Conservation (phyloP, 2,329 filamentous ascomycete species). For the Didymella sp. region DNA sequence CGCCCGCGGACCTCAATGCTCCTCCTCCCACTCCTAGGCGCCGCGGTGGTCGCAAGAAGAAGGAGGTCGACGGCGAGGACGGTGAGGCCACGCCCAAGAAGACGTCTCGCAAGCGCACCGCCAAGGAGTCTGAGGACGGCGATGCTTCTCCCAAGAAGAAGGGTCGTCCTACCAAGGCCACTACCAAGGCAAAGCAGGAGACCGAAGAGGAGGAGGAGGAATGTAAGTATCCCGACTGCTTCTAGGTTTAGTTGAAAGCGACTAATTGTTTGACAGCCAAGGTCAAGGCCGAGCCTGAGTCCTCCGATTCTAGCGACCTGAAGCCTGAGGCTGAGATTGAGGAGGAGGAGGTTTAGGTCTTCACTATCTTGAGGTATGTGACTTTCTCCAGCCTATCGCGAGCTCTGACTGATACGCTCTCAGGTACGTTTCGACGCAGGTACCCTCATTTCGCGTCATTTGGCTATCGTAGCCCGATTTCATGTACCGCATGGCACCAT, state of each 20-base stretch:
- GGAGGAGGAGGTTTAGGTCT: slow-evolving; percentile 25
- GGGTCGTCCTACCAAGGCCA: slow-evolving; percentile 27
- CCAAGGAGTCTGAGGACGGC: slow-evolving; percentile 40
- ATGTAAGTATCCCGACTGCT: not conserved
- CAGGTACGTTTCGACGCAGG: not conserved
- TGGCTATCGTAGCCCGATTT: not conserved
- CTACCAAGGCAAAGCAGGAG: slow-evolving; percentile 30
- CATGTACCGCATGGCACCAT: not conserved
- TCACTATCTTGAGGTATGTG: not conserved
- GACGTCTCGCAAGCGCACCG: slow-evolving; percentile 42
- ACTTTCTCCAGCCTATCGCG: not conserved
- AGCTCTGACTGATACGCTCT: not conserved
- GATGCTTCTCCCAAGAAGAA: slow-evolving; percentile 43
- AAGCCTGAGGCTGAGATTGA: slow-evolving; percentile 12
- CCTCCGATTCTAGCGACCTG: not conserved
- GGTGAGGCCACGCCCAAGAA: slow-evolving; percentile 35
- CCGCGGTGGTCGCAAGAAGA: slow-evolving; percentile 35
- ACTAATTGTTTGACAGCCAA: slow-evolving; percentile 8
- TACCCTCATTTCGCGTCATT: not conserved
- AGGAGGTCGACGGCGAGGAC: slow-evolving; percentile 21
- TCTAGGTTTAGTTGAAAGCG: not conserved
- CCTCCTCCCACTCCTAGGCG: slow-evolving; percentile 30
- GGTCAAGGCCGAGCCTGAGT: slow-evolving; percentile 19
- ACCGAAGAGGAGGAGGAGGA: slow-evolving; percentile 24
- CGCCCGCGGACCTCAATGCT: slow-evolving; percentile 11